Base-by-base conservation (phyloP, 805 yeast species). In the Ogataea methanolica region DNA sequence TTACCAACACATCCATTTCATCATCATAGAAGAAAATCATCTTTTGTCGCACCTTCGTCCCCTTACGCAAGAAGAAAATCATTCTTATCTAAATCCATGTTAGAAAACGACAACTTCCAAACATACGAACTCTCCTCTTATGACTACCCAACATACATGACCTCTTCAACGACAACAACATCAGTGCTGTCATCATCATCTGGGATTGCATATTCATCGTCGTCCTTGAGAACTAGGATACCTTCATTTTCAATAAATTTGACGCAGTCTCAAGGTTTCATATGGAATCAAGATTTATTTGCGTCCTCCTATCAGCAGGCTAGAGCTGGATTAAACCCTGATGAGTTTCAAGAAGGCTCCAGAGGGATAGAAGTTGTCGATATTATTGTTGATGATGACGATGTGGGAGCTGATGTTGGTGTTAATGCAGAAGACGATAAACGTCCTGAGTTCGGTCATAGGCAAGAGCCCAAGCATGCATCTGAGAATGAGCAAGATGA, bases 211-310 rank as follows among this genome's bases (percentile, higher is more conserved):
- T 33, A 14, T 4, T 15, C 38, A 17, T 21, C 19, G 22, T n/a
- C 43, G n/a, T 34, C 37, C n/a, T 19, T 36, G 14, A 42, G 53
- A 29, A 52, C 51, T 37, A 51, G 59, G 31, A 55, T 61, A n/a
- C 66, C 75, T 6, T 53, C 68, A 1, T 71, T 59, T 46, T 68
- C 74, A 15, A 70, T 82, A 35, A 72, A 78, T 15, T 66, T 82
- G 36, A 72, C 71, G 22, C 85, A 83, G 56, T 76, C 84, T 33
- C 91, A 85, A 59, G 94, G 94, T 3, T 85, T 85, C 56, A 65
- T 78, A 2, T 85, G 88, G 79, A 85, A 85, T 60, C 91, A 85
- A 58, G 91, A 85, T 56, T 65, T 84, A 41, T 85, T 84, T 71
- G 91, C 89, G 2, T 72, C 83, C 1, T 82, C 83, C 29, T 82